Conservation (phyloP, 1,284 basidiomycete species). For the Papiliotrema nemorosa region DNA sequence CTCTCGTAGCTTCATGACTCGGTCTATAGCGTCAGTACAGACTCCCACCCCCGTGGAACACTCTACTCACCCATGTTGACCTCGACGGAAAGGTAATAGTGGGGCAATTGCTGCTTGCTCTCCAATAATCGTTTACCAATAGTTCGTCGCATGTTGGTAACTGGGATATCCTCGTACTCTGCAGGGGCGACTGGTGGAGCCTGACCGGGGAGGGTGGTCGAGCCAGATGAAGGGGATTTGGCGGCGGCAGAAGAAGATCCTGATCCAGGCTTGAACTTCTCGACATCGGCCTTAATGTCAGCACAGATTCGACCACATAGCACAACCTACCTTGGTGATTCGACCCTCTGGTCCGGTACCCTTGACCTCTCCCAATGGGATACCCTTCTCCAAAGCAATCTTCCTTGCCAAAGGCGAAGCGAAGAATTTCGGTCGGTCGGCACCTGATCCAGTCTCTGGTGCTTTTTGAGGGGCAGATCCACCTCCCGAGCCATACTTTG, state of each 20-base stretch:
- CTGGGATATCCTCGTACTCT: slow-evolving; percentile 86
- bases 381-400: slow-evolving; percentile 90
- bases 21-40: slow-evolving; percentile 51
- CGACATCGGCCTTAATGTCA: slow-evolving; percentile 62
- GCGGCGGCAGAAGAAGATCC: slow-evolving; percentile 51
- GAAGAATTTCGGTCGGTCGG: slow-evolving; percentile 68
- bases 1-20: slow-evolving; percentile 86
- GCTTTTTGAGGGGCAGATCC: slow-evolving; percentile 36
- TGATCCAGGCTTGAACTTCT: slow-evolving; percentile 71
- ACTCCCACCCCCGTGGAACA: not conserved
- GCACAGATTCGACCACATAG: not conserved
- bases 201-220: slow-evolving; percentile 48
- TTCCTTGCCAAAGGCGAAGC: slow-evolving; percentile 95
- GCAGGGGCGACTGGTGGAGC: slow-evolving; percentile 48
- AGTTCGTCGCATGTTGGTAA: slow-evolving; percentile 89
- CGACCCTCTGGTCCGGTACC: slow-evolving; percentile 92
- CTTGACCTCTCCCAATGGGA: slow-evolving; percentile 87
- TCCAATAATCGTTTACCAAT: slow-evolving; percentile 89
- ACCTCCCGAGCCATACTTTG: slow-evolving; percentile 60
- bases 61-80: slow-evolving; percentile 77
- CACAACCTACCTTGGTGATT: slow-evolving; percentile 70
- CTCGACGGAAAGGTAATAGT: slow-evolving; percentile 95
- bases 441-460: slow-evolving; percentile 25
- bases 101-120: slow-evolving; percentile 91
- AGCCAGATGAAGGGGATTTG: slow-evolving; percentile 53